Evolutionary conservation across 352 stramenopile species (phyloP).

Genomic region (Globisporangium nagaii): DNA sequence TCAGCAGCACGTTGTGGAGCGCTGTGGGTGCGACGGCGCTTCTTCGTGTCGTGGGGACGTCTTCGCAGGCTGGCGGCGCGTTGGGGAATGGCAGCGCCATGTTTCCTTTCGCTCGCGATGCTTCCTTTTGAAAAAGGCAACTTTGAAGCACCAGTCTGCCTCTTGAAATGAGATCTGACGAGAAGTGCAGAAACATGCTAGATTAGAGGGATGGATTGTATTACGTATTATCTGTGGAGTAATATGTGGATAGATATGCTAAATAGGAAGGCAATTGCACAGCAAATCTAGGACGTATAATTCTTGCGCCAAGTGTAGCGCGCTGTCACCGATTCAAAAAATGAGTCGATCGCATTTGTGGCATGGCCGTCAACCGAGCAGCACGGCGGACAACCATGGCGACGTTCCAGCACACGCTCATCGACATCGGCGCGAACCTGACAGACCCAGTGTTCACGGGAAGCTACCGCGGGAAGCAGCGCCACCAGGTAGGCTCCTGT

Average conservation of each 20-base stretch:
- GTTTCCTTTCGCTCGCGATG: background rate
- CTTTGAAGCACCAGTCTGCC: background rate
- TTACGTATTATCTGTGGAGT: too few relatives aligned
- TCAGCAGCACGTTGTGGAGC: background rate
- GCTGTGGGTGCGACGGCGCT: background rate
- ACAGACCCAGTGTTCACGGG: slow-evolving; percentile 90
- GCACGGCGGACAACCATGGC: slow-evolving; percentile 3
- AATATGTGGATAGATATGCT: too few relatives aligned
- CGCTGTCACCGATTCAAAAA: too few relatives aligned
- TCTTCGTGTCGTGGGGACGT: background rate
- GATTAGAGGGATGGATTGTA: too few relatives aligned
- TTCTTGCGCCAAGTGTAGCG: too few relatives aligned
- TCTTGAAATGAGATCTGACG: too few relatives aligned
- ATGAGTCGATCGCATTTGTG: too few relatives aligned
- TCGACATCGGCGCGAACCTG: slow-evolving; percentile 95
- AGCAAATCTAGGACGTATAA: too few relatives aligned
- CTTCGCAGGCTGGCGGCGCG: background rate
- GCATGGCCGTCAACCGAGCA: background rate
- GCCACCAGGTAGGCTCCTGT: slow-evolving; percentile 57
- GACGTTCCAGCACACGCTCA: slow-evolving; percentile 24
- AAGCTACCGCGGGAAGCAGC: slow-evolving; percentile 85
- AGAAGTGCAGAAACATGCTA: too few relatives aligned
- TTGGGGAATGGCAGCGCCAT: background rate
- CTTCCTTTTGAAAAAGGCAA: slow-evolving; percentile 10
- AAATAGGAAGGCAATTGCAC: too few relatives aligned